These are phyloP conservation scores for Comarum palustre DNA, from an alignment of 306 rosid species.

Conservation along the genomic window DNA sequence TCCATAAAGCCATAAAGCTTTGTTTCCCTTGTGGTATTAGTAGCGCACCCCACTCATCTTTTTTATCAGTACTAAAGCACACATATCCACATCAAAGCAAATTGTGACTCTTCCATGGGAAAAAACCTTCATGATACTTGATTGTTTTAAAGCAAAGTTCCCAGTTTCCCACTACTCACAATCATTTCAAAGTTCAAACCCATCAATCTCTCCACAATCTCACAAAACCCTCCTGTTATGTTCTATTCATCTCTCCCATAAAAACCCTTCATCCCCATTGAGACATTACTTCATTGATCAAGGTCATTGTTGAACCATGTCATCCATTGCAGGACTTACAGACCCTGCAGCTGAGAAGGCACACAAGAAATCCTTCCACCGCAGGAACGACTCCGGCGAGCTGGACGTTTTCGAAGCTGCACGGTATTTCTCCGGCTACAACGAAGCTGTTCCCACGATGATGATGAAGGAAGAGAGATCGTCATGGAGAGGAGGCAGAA, in stretches of 20 bases:
- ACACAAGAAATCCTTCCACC: conserved; percentile 65
- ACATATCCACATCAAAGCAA: conserved; percentile 33
- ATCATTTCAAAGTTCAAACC: conserved; percentile 51
- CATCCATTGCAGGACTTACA: conserved; percentile 47
- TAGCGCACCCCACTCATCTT: conserved; percentile 34
- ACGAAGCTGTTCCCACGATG: conserved; percentile 36
- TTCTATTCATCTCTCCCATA: conserved; percentile 22
- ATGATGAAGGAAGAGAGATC: conserved; percentile 52
- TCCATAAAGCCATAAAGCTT: neutral
- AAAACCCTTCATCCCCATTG: conserved; percentile 22
- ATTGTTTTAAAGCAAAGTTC: conserved; percentile 48
- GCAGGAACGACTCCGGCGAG: conserved; percentile 69
- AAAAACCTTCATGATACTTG: conserved; percentile 49
- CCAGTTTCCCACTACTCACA: conserved; percentile 56
- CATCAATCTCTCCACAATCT: conserved; percentile 49
- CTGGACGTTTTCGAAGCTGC: conserved; percentile 90
- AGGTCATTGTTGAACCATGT: conserved; percentile 45
- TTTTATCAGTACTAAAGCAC: conserved; percentile 25
- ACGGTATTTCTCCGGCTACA: conserved; percentile 83
- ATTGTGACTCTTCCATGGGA: conserved; percentile 39
- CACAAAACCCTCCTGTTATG: conserved; percentile 30
- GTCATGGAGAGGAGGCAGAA: conserved; percentile 52
- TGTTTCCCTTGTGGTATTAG: conserved; percentile 27
- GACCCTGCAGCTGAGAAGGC: conserved; percentile 43
- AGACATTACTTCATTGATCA: conserved; percentile 17